These are phyloP conservation scores for Kodamaea suecica DNA, from an alignment of 1,139 yeast genomes.

Conservation along the genomic window DNA sequence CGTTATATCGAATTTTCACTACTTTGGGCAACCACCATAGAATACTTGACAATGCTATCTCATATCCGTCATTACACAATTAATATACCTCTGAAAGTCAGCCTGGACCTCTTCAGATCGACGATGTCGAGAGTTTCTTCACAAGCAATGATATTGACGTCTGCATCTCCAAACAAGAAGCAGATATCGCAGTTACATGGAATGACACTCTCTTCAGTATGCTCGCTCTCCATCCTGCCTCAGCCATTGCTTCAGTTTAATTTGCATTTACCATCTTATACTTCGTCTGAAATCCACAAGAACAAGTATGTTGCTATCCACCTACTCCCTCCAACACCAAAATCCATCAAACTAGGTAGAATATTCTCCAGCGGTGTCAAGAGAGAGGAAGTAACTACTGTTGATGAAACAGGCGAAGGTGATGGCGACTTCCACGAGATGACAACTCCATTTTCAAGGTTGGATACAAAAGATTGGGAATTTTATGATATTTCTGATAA, in stretches of 20 bases:
- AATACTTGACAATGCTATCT: too few relatives aligned
- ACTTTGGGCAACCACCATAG: too few relatives aligned
- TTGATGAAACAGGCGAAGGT: constrained; percentile 24
- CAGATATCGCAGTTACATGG: constrained; percentile 48
- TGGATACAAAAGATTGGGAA: constrained; percentile 26
- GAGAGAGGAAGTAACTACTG: constrained; percentile 14
- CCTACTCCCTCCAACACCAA: constrained; percentile 56
- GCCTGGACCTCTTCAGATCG: constrained; percentile 13
- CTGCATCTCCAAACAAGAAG: constrained; percentile 15
- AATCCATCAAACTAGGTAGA: constrained; percentile 53
- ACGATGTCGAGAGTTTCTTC: constrained; percentile 42
- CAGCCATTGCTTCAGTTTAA: constrained; percentile 75
- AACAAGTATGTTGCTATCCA: constrained; percentile 67
- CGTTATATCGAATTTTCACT: too few relatives aligned
- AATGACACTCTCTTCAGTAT: constrained; percentile 77
- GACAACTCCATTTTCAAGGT: constrained; percentile 49
- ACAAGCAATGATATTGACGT: constrained; percentile 45
- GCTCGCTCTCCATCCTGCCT: constrained; percentile 74
- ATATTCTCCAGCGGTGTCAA: constrained; percentile 60
- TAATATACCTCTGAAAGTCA: too few relatives aligned
- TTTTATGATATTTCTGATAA: constrained; percentile 18
- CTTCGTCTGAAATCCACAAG: constrained; percentile 61
- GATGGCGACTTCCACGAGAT: constrained; percentile 45
- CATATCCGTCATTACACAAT: too few relatives aligned
- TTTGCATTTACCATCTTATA: constrained; percentile 76